Base-by-base conservation (phyloP, 352 stramenopile genomes). In the Plasmopara viticola region DNA sequence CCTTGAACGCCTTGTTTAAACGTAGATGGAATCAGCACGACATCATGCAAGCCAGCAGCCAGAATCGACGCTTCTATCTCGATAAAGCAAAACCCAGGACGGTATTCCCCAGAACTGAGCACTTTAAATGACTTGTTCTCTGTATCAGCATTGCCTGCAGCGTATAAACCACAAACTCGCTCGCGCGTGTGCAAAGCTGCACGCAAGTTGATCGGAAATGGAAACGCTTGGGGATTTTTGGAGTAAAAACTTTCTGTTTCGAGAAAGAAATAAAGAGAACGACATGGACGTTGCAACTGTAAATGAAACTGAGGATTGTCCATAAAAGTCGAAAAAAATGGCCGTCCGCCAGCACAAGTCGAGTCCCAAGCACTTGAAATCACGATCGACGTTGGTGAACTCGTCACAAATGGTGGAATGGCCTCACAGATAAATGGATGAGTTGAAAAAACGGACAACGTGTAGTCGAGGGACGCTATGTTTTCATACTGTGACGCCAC, bases 401-500 rank as follows among this genome's bases (percentile, higher is more conserved):
- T 64, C 4, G 55, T 72, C 35, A 61, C 30, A 20, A 87, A 56
- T 44, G 79, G 72, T 5, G 74, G 72, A 14, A 87, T 72, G 0
- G 68, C 62, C 17, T 72, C 58, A 57, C 78, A 90, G 13, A 65
- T 62, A 51, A 88, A 90, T n/a, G 65, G 73, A n/a, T 69, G 62
- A 5, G 85, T 94, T 3, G 84, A 88, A 68, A 90, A 96, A 4
- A 95, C 70, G 0, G 72, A 90, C 8, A 96, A 62, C 34, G 86
- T 93, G 61, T 93, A 97, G 57, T 95, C 85, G 25, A 97, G 60
- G 34, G 84, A 69, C n/a, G 81, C 69, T 45, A 88, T 86, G 49
- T 96, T 97, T 54, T 96, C 84, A 51, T 94, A 96, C 53, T 97
- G 88, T 13, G 89, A 97, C 2, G 90, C 70, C n/a, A 97, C 87